Evolutionary conservation across 2,329 filamentous ascomycete genomes (phyloP).

Genomic region (Zymoseptoria crescenta): DNA sequence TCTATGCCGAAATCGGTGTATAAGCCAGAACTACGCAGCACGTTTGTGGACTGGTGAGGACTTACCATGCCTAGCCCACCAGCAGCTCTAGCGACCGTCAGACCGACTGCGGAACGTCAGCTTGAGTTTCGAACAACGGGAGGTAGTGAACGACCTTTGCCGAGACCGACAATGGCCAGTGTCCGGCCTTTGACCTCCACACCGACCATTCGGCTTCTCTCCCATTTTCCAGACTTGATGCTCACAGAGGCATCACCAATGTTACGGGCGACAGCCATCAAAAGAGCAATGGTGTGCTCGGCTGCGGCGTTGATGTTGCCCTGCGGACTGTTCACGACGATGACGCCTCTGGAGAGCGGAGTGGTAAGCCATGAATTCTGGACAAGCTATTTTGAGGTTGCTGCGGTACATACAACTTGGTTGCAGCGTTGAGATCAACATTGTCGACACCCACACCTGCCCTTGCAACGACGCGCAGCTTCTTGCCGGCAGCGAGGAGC

Average conservation of each 20-base stretch:
- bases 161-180: constrained; percentile 67
- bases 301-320: constrained; percentile 71
- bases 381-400: background rate
- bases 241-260: constrained; percentile 59
- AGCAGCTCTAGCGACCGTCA: constrained; percentile 72
- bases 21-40: background rate
- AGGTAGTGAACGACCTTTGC: constrained; percentile 51
- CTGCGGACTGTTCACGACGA: constrained; percentile 65
- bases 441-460: constrained; percentile 80
- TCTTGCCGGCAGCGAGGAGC: constrained; percentile 57
- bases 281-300: constrained; percentile 42
- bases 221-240: constrained; percentile 67
- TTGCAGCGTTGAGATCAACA: constrained; percentile 67
- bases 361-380: background rate
- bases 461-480: constrained; percentile 68
- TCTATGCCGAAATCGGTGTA: constrained; percentile 18
- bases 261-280: constrained; percentile 68
- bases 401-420: constrained; percentile 41
- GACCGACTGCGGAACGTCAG: constrained; percentile 48
- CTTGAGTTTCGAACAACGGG: background rate
- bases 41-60: background rate
- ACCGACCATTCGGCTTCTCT: constrained; percentile 64
- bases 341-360: background rate
- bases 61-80: constrained; percentile 64
- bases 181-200: constrained; percentile 72